Evolutionary conservation across 73 alveolate species (phyloP).

Genomic region (Paraurostyla sp.): DNA sequence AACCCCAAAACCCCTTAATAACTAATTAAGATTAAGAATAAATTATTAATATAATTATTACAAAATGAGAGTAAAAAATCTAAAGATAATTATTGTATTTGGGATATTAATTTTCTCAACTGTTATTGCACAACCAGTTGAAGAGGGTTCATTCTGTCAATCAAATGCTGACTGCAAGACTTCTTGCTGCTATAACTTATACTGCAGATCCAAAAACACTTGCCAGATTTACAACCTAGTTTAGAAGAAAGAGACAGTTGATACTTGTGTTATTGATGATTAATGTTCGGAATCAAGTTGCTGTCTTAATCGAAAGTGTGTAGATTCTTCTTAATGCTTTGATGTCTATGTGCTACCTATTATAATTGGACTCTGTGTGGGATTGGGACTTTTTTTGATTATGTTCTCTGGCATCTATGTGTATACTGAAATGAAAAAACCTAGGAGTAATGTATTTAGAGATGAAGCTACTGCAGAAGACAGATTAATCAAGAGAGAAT

Average conservation of each 20-base stretch:
- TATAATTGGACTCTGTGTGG: background rate
- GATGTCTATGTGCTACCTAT: background rate
- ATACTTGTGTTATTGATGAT: slow-evolving; percentile 23
- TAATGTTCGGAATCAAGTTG: background rate
- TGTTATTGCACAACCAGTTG: slow-evolving; percentile 21
- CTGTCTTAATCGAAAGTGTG: slow-evolving; percentile 2
- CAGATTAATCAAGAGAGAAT: slow-evolving; percentile 1
- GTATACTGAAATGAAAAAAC: slow-evolving; percentile 1
- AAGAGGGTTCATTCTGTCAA: slow-evolving; percentile 10
- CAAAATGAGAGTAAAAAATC: too few species aligned
- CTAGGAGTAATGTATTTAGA: slow-evolving; percentile 19
- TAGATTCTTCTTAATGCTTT: background rate
- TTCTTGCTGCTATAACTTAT: background rate
- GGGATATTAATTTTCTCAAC: too few species aligned
- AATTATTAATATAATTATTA: too few species aligned
- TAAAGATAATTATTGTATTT: too few species aligned
- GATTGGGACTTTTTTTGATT: background rate
- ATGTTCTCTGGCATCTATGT: background rate
- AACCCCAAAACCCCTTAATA: too few species aligned
- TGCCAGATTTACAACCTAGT: background rate
- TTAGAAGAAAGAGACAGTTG: background rate
- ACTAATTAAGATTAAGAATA: too few species aligned
- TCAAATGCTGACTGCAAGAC: slow-evolving; percentile 33
- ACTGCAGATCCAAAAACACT: slow-evolving; percentile 38
- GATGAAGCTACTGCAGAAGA: slow-evolving; percentile 31